These are phyloP conservation scores for Capsella bursapastoris DNA, from an alignment of 345 rosid genomes.

Conservation along the genomic window DNA sequence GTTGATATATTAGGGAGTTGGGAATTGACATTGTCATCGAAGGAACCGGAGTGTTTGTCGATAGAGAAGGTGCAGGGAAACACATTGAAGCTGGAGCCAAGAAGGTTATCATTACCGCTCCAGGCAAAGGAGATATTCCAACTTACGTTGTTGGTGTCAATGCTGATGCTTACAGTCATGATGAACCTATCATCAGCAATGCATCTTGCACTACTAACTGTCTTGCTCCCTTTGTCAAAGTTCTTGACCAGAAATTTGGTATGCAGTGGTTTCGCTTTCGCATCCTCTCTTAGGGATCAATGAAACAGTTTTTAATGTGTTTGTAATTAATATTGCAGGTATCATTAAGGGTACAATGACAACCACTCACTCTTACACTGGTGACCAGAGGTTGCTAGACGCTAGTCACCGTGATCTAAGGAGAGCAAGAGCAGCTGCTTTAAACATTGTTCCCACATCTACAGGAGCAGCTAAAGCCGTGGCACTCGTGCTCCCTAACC, in stretches of 20 bases:
- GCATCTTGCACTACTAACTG: constrained; percentile 99
- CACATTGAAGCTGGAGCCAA: constrained; percentile 93
- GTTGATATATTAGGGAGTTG: constrained; percentile 60
- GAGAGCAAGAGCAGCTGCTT: constrained; percentile 95
- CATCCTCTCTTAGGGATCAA: background rate
- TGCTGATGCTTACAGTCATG: constrained; percentile 69
- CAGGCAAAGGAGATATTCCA: constrained; percentile 97
- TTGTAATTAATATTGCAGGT: constrained; percentile 48
- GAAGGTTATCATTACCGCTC: constrained; percentile 95
- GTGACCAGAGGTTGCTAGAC: constrained; percentile 91
- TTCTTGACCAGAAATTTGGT: constrained; percentile 96
- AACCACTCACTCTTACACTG: constrained; percentile 97
- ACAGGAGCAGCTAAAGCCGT: constrained; percentile 98
- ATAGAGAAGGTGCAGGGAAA: constrained; percentile 93
- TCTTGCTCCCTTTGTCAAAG: constrained; percentile 98
- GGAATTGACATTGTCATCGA: constrained; percentile 87
- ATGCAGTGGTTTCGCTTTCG: constrained; percentile 1
- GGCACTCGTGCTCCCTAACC: constrained; percentile 88
- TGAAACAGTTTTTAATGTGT: background rate
- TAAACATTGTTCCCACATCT: constrained; percentile 93
- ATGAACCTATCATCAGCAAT: constrained; percentile 88
- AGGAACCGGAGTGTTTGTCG: constrained; percentile 96
- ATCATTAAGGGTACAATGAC: constrained; percentile 99
- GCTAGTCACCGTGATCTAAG: constrained; percentile 98
- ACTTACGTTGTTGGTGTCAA: constrained; percentile 95